These are phyloP conservation scores for Camellia sinensis DNA, from an alignment of 148 eudicot genomes.

Conservation along the genomic window DNA sequence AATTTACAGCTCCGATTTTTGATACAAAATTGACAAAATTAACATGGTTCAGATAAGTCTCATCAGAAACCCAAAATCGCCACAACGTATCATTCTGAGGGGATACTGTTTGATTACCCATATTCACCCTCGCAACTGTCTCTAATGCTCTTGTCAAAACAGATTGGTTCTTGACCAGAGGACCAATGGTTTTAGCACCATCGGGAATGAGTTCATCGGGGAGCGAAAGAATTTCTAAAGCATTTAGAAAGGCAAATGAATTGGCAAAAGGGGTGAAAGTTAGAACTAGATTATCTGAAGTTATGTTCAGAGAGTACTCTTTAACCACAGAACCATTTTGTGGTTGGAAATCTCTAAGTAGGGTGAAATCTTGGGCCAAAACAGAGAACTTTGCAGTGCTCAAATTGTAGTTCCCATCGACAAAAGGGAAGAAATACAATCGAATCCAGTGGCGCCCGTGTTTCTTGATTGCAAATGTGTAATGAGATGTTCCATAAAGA, in stretches of 20 bases:
- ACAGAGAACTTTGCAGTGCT: conserved; percentile 51
- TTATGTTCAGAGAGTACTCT: conserved; percentile 49
- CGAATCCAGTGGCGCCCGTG: conserved; percentile 56
- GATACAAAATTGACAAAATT: conserved; percentile 40
- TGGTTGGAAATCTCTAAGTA: conserved; percentile 43
- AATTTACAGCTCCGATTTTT: conserved; percentile 32
- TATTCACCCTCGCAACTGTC: conserved; percentile 53
- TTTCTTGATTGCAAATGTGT: conserved; percentile 42
- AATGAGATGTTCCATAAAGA: conserved; percentile 36
- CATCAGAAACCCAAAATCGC: conserved; percentile 55
- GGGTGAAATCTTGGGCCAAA: conserved; percentile 45
- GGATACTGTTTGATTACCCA: conserved; percentile 45
- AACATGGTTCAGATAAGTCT: conserved; percentile 25
- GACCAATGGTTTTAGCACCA: conserved; percentile 29
- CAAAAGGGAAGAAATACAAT: conserved; percentile 54
- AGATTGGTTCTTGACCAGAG: conserved; percentile 22
- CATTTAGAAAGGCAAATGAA: conserved; percentile 62
- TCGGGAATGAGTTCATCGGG: conserved; percentile 58
- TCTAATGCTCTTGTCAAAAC: conserved; percentile 37
- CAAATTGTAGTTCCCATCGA: conserved; percentile 30
- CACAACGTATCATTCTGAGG: conserved; percentile 53
- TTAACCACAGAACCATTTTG: conserved; percentile 33
- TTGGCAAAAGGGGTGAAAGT: conserved; percentile 37
- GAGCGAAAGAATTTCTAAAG: conserved; percentile 51
- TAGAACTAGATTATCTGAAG: conserved; percentile 40